These are phyloP conservation scores for Phlebiopsis gigantea DNA, from an alignment of 768 basidiomycete genomes.

Conservation along the genomic window DNA sequence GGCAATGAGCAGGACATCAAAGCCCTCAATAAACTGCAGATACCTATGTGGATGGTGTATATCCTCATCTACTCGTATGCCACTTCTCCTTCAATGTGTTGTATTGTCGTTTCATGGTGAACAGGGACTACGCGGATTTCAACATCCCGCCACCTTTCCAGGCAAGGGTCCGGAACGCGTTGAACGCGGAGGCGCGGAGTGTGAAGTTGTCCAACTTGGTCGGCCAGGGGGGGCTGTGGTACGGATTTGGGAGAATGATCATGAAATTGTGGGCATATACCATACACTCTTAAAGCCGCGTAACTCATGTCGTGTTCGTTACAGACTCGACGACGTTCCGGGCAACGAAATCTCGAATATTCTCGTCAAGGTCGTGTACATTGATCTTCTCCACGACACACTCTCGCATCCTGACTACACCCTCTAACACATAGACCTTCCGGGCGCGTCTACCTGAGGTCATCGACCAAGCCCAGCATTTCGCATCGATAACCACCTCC, in stretches of 20 bases:
- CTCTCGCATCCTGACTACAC: not conserved
- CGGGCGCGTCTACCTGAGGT: slow-evolving; percentile 70
- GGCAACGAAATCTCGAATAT: slow-evolving; percentile 67
- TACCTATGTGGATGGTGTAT: slow-evolving; percentile 91
- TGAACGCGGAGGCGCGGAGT: slow-evolving; percentile 83
- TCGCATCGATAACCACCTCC: slow-evolving; percentile 38
- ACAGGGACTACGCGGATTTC: slow-evolving; percentile 85
- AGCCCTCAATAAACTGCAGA: slow-evolving; percentile 65
- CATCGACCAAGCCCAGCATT: slow-evolving; percentile 86
- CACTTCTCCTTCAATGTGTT: not conserved
- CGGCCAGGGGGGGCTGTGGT: slow-evolving; percentile 87
- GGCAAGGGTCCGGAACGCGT: slow-evolving; percentile 72
- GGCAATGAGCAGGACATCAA: slow-evolving; percentile 82
- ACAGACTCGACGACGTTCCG: slow-evolving; percentile 72
- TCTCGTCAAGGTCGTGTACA: slow-evolving; percentile 52
- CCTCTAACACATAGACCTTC: slow-evolving; percentile 53
- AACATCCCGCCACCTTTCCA: slow-evolving; percentile 77
- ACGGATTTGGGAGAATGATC: slow-evolving; percentile 84
- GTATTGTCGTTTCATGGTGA: not conserved
- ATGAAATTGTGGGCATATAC: slow-evolving; percentile 63
- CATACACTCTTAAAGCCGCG: not conserved
- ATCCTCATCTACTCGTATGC: slow-evolving; percentile 76
- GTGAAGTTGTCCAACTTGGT: slow-evolving; percentile 81
- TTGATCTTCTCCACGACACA: slow-evolving; percentile 15
- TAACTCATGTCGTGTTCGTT: no score